These are phyloP conservation scores for Chaetomium sp. DNA, from an alignment of 2,329 filamentous ascomycete species.

Conservation along the genomic window DNA sequence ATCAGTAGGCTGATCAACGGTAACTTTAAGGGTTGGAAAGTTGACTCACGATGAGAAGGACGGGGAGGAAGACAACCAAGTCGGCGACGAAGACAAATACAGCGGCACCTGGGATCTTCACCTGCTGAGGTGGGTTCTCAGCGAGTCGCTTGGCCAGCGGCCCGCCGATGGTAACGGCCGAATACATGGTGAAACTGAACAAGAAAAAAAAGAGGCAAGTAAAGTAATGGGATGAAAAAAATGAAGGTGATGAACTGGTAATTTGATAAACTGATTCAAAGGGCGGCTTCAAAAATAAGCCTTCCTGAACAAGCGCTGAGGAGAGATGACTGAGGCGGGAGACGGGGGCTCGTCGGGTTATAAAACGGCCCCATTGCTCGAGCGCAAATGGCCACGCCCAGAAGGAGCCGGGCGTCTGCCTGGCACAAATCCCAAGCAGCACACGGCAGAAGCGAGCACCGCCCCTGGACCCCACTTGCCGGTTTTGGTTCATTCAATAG, in stretches of 20 bases:
- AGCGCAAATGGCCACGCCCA: neutral
- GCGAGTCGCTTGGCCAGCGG: slow-evolving; percentile 26
- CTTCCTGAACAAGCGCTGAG: slow-evolving; percentile 6
- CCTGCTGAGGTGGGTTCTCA: slow-evolving; percentile 24
- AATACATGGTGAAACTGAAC: slow-evolving; percentile 11
- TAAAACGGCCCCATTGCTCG: neutral
- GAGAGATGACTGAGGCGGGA: neutral
- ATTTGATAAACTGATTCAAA: neutral
- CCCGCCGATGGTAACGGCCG: slow-evolving; percentile 18
- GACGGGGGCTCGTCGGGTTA: neutral
- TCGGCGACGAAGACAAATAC: slow-evolving; percentile 45
- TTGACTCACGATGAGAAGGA: slow-evolving; percentile 47
- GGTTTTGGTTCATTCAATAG: neutral
- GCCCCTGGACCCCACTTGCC: slow-evolving; percentile 15
- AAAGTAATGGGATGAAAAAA: neutral
- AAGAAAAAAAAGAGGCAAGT: neutral
- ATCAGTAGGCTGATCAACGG: neutral
- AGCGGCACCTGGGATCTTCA: slow-evolving; percentile 40
- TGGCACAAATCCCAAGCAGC: slow-evolving; percentile 23
- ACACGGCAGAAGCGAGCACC: neutral
- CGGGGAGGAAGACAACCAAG: slow-evolving; percentile 49
- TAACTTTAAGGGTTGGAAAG: neutral
- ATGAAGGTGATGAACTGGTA: neutral
- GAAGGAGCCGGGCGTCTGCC: slow-evolving; percentile 15
- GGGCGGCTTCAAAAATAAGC: slow-evolving; percentile 1